Base-by-base conservation (phyloP, 192 early-diverging fungal genomes). In the Coemansia nantahalensis region DNA sequence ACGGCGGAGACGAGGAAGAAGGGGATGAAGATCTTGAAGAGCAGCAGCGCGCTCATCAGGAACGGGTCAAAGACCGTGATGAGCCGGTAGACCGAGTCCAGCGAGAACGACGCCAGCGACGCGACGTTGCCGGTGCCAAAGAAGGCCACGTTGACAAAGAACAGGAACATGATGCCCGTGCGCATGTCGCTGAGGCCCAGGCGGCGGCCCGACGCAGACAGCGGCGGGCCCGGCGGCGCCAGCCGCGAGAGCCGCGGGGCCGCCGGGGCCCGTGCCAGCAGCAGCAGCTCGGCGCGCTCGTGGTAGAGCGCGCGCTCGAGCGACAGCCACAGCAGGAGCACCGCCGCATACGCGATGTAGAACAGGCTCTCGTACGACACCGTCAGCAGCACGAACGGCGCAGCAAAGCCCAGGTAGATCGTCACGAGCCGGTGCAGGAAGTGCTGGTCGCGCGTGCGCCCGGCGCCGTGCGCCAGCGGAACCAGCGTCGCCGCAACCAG, bases 121-220 rank as follows among this genome's bases (percentile, higher is more conserved):
- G 95, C 95, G 10, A 97, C 87, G 60, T 95, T 97, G 49, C 93
- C 93, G 0, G 95, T 95, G 16, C 95, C 95, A 81, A 97, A 97
- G 73, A 97, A 97, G 9, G 86, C 92, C 1, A 93, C 85, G 56
- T 91, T 90, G 72, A 94, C 86, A 54, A 95, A 90, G 58, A 94
- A 86, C 28, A 95, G 67, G 67, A 95, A 95, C 48, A 88, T 82
- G 23, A 92, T 64, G 3, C 80, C 78, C 0, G 79, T 80, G 21
- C 85, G 78, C 45, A 74, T 58, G 62, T 90, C 86, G 62, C 59
- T 64, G 19, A 84, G 59, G 9, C 63, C 54, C 24, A 86, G 60
- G 8, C 58, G 55, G 19, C 82, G 77, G 3, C 56, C 45, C 6
- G 60, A 31, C 44, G 30, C 44, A 1, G 13, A 18, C 15, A 17